Percentiles rank a stretch among this genome's conserved stretches.
Conservation (phyloP, 129 eudicot species). For the Arctium lappa region DNA sequence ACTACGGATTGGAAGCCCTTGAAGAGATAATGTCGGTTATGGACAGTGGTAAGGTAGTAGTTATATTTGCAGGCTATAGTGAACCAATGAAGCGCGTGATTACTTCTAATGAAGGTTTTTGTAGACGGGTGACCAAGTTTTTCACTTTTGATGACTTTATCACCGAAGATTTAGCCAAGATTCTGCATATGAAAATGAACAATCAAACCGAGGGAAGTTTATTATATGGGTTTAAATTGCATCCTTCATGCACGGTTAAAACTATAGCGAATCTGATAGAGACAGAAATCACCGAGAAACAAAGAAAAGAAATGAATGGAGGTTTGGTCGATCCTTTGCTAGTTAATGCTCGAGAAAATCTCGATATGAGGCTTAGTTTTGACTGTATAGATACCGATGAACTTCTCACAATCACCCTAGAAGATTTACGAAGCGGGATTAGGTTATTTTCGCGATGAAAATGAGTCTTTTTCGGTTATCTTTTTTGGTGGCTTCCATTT, state of each 20-base stretch:
- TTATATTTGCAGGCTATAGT: constrained; percentile 81
- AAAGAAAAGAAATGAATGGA: constrained; percentile 82
- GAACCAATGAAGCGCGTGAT: constrained; percentile 89
- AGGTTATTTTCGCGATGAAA: constrained; percentile 32
- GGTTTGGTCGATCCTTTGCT: constrained; percentile 80
- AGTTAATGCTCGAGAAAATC: constrained; percentile 74
- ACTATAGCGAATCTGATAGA: constrained; percentile 55
- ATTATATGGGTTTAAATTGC: constrained; percentile 71
- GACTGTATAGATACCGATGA: constrained; percentile 75
- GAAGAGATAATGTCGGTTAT: constrained; percentile 94
- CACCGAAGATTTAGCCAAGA: constrained; percentile 61
- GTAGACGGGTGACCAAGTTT: constrained; percentile 85
- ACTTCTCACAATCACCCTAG: constrained; percentile 64
- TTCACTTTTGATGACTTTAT: constrained; percentile 83
- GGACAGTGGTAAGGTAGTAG: constrained; percentile 75
- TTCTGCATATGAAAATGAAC: constrained; percentile 65
- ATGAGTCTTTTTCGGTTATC: no score
- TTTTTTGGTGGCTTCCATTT: no score
- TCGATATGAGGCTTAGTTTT: constrained; percentile 73
- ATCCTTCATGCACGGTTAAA: constrained; percentile 51
- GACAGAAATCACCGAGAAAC: constrained; percentile 62
- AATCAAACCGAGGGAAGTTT: constrained; percentile 55
- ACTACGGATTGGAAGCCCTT: constrained; percentile 87
- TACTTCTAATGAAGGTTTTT: constrained; percentile 75
- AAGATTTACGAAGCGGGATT: constrained; percentile 72